Conservation (phyloP, 495 filamentous ascomycete genomes). For the Penicillium subrubescens region DNA sequence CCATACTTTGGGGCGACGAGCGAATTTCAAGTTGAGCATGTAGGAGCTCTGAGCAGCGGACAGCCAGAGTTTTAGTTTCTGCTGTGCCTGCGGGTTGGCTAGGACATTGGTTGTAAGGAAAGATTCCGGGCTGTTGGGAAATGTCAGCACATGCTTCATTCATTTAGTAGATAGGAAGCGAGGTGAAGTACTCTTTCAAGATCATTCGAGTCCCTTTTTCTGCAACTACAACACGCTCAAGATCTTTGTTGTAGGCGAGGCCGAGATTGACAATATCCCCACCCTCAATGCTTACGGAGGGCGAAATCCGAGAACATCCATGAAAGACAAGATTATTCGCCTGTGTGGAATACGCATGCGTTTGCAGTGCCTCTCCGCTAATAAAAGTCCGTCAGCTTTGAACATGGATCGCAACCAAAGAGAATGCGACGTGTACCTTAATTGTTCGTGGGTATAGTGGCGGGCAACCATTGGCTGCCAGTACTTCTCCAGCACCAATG, state of each 20-base stretch:
- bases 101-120: constrained; percentile 25
- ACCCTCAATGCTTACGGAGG: constrained; percentile 20
- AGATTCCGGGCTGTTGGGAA: constrained; percentile 20
- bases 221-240: constrained; percentile 25
- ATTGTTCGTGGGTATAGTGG: constrained; percentile 26
- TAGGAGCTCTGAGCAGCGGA: constrained; percentile 28
- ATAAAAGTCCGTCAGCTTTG: neutral
- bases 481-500: constrained; percentile 31
- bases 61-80: constrained; percentile 30
- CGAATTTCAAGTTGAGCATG: constrained; percentile 29
- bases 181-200: constrained; percentile 27
- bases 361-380: constrained; percentile 23
- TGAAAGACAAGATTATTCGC: constrained; percentile 25
- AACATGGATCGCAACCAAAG: neutral
- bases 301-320: constrained; percentile 21
- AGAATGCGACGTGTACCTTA: constrained; percentile 17
- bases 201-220: constrained; percentile 21
- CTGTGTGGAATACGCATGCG: constrained; percentile 21
- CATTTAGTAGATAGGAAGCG: neutral
- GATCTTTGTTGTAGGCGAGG: constrained; percentile 29
- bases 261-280: constrained; percentile 28
- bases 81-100: constrained; percentile 16
- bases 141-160: neutral
- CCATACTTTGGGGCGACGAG: constrained; percentile 33
- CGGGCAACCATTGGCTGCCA: constrained; percentile 33